Evolutionary conservation across 208 protist genomes (phyloP).

Genomic region (Trypanosoma melophagium): DNA sequence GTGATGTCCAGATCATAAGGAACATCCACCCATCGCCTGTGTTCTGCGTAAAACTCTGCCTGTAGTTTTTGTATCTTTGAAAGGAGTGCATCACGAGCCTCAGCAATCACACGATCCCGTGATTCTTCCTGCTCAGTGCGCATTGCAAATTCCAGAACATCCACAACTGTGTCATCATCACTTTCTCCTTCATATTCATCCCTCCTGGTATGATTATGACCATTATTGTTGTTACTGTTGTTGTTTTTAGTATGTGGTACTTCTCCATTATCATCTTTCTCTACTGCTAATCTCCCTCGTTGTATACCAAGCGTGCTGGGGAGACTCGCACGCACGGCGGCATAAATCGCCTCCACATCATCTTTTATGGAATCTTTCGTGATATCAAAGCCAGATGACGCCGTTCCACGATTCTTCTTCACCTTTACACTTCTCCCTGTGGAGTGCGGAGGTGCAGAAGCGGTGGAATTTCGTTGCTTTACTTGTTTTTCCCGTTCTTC

Average conservation of each 20-base stretch:
- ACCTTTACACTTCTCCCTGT: too few species aligned
- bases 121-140: slow-evolving; percentile 47
- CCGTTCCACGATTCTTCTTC: background rate
- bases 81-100: slow-evolving; percentile 73
- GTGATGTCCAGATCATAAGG: slow-evolving; percentile 47
- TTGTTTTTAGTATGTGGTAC: background rate
- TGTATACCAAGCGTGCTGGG: slow-evolving; percentile 44
- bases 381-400: slow-evolving; percentile 50
- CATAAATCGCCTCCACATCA: slow-evolving; percentile 51
- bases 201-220: slow-evolving; percentile 1
- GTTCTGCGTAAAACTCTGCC: slow-evolving; percentile 65
- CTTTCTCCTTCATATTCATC: slow-evolving; percentile 30
- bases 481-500: background rate
- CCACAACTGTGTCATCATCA: slow-evolving; percentile 19
- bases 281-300: too few species aligned
- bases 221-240: background rate
- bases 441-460: too few species aligned
- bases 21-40: slow-evolving; percentile 85
- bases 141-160: slow-evolving; percentile 45
- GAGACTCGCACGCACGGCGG: slow-evolving; percentile 45
- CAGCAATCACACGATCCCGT: slow-evolving; percentile 46
- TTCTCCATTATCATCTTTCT: background rate
- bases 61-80: slow-evolving; percentile 77
- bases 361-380: slow-evolving; percentile 51
- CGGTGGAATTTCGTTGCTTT: background rate